A percentile compares a stretch with the other conserved stretches of the same genome.
Evolutionary conservation across 495 filamentous ascomycete genomes (phyloP).

Genomic region (Penicillium desertorum): DNA sequence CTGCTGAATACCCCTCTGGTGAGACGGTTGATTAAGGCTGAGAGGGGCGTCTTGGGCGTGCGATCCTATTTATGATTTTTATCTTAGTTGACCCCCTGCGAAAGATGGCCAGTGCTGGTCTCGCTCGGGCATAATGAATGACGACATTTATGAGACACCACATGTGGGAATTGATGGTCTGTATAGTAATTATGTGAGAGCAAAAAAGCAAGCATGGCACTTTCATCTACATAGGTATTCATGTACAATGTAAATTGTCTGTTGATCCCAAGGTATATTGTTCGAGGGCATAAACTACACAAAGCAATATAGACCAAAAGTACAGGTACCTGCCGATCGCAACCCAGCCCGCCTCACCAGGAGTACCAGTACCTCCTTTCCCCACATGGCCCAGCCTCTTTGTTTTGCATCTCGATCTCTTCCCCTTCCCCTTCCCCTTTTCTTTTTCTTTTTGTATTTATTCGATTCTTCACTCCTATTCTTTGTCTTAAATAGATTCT

Average conservation of each 20-base stretch:
- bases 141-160: constrained; percentile 21
- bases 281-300: background rate
- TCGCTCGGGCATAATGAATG: constrained; percentile 19
- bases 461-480: background rate
- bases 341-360: background rate
- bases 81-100: background rate
- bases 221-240: background rate
- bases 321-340: constrained; percentile 14
- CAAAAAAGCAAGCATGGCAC: background rate
- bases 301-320: background rate
- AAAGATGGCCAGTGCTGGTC: background rate
- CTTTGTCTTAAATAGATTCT: background rate
- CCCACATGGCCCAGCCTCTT: constrained; percentile 30
- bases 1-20: constrained; percentile 32
- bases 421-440: constrained; percentile 15
- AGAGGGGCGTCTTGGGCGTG: constrained; percentile 18
- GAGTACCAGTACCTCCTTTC: constrained; percentile 15
- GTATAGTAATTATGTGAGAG: constrained; percentile 15
- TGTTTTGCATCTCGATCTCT: constrained; percentile 18
- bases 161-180: constrained; percentile 5
- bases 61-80: constrained; percentile 3
- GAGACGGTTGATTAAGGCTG: constrained; percentile 18
- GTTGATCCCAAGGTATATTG: no score
- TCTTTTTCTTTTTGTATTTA: background rate
- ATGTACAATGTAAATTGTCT: no score